Evolutionary conservation across 108 stramenopile species (phyloP).

Genomic region (Ochromonas danica): DNA sequence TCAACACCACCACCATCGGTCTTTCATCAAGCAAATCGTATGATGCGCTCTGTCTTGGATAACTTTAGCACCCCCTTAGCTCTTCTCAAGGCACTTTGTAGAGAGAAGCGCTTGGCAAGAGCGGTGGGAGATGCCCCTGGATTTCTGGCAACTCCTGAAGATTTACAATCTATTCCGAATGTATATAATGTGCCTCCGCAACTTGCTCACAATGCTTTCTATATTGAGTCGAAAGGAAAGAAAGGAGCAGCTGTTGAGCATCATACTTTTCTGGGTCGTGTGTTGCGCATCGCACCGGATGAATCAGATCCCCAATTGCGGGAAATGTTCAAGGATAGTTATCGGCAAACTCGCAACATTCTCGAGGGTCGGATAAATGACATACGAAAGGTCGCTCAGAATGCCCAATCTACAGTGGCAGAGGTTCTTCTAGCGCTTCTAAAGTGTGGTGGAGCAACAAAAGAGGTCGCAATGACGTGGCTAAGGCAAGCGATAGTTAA

Average conservation of each 20-base stretch:
- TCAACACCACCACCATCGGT: not conserved
- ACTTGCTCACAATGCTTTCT: not conserved
- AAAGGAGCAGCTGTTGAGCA: constrained; percentile 31
- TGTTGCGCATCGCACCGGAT: constrained; percentile 24
- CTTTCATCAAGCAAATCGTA: not conserved
- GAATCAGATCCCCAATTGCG: not conserved
- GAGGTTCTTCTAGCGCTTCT: constrained; percentile 19
- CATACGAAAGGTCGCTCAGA: not conserved
- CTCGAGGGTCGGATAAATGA: not conserved
- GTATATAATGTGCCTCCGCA: not conserved
- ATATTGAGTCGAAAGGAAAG: not conserved
- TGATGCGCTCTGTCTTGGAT: not conserved
- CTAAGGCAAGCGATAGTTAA: constrained; percentile 39
- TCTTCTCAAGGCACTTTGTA: not conserved
- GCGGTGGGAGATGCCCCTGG: not conserved
- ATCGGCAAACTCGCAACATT: not conserved
- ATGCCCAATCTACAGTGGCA: constrained; percentile 8
- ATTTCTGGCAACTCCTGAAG: not conserved
- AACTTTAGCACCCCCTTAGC: not conserved
- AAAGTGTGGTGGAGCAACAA: constrained; percentile 3
- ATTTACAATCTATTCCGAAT: not conserved
- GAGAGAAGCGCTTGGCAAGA: not conserved
- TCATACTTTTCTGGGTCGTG: constrained; percentile 13
- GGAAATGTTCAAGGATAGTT: constrained; percentile 24
- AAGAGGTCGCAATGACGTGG: constrained; percentile 28